A percentile compares a stretch with the other conserved stretches of the same genome.
Conservation (phyloP, 2,329 filamentous ascomycete genomes). For the Trichophyton schoenleinii region DNA sequence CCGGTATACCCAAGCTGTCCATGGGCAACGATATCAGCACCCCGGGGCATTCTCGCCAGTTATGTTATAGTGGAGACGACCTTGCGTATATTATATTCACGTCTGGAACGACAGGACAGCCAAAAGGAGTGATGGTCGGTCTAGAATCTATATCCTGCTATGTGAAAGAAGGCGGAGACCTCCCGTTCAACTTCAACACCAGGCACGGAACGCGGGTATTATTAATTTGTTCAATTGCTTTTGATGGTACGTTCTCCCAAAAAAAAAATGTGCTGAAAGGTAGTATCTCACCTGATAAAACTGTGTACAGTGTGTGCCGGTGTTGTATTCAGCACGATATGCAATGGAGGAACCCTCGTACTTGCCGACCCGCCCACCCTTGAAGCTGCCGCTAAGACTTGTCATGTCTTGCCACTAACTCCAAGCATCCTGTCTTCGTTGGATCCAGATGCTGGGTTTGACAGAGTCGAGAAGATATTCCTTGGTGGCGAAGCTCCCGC, state of each 20-base stretch:
- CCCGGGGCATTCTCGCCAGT: not conserved
- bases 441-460: not conserved
- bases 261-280: not conserved
- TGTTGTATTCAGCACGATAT: not conserved
- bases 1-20: not conserved
- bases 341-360: not conserved
- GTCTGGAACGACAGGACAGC: constrained; percentile 7
- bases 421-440: not conserved
- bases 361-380: not conserved
- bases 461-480: not conserved
- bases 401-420: not conserved
- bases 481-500: not conserved
- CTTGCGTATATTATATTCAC: constrained; percentile 12
- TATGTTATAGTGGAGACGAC: not conserved
- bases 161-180: not conserved
- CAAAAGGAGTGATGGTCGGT: constrained; percentile 6
- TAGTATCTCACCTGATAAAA: not conserved
- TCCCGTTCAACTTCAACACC: not conserved
- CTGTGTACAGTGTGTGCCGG: not conserved
- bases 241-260: not conserved
- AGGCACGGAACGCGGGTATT: not conserved
- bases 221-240: constrained; percentile 3
- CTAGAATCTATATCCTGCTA: constrained; percentile 8
- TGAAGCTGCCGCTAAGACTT: not conserved
- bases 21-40: not conserved